Percentiles rank a stretch among this genome's conserved stretches.
These are phyloP conservation scores for Colletotrichum neosansevieriae DNA, from an alignment of 2,329 filamentous ascomycete genomes.

Conservation along the genomic window DNA sequence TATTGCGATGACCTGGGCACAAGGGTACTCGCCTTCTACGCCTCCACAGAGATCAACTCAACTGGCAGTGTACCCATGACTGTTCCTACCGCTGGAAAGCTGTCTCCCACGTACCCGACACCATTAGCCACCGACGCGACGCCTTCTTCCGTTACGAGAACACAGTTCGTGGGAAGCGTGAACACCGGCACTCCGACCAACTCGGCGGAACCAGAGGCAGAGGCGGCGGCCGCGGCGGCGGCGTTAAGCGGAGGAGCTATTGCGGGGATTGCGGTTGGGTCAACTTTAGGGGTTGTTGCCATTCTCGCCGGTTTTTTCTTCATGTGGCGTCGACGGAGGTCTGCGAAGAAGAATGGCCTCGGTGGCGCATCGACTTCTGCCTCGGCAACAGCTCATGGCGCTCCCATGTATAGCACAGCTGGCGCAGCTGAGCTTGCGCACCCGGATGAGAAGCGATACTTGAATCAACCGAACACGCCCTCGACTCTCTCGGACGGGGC, in stretches of 20 bases:
- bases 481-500: background rate
- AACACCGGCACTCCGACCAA: background rate
- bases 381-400: background rate
- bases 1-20: conserved; percentile 23
- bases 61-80: conserved; percentile 18
- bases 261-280: conserved; percentile 22
- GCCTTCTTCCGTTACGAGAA: background rate
- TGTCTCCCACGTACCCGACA: conserved; percentile 4
- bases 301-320: conserved; percentile 15
- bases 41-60: background rate
- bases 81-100: background rate
- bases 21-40: conserved; percentile 27
- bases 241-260: conserved; percentile 17
- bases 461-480: background rate
- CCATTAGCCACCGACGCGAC: background rate
- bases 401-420: background rate
- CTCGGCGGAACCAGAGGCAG: background rate
- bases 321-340: conserved; percentile 10
- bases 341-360: background rate
- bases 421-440: conserved; percentile 9
- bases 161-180: background rate
- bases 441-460: conserved; percentile 17
- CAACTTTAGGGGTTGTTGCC: background rate
- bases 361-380: background rate
- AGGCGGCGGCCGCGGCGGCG: background rate